Conservation (phyloP, 1,139 yeast species). For the Zygotorulaspora mrakii region DNA sequence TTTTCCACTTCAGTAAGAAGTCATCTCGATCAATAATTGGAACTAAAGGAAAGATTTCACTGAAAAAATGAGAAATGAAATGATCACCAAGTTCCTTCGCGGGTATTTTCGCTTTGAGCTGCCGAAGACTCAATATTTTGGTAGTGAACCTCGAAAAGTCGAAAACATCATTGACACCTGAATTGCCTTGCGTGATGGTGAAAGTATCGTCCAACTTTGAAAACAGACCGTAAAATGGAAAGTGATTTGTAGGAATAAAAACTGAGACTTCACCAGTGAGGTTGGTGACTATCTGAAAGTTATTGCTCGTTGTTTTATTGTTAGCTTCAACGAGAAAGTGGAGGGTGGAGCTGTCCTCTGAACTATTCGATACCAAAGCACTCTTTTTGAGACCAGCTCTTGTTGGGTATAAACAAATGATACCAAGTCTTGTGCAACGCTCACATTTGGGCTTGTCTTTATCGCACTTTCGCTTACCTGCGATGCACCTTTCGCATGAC, state of each 20-base stretch:
- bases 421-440: neutral
- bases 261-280: too few relatives aligned
- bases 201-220: neutral
- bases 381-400: neutral
- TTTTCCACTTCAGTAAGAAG: neutral
- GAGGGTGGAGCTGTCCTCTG: neutral
- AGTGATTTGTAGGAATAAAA: neutral
- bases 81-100: neutral
- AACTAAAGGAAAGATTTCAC: neutral
- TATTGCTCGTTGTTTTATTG: too few relatives aligned
- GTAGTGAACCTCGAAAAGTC: neutral
- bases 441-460: constrained; percentile 1
- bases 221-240: neutral
- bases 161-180: neutral
- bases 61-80: constrained; percentile 1
- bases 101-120: constrained; percentile 1
- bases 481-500: neutral
- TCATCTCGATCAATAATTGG: neutral
- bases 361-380: neutral
- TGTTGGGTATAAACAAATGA: neutral
- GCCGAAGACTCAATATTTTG: neutral
- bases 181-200: neutral
- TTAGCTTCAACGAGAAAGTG: neutral
- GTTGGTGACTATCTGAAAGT: too few relatives aligned
- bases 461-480: constrained; percentile 1